Conservation (phyloP, 768 basidiomycete species). For the Tricholoma hemisulphureum region DNA sequence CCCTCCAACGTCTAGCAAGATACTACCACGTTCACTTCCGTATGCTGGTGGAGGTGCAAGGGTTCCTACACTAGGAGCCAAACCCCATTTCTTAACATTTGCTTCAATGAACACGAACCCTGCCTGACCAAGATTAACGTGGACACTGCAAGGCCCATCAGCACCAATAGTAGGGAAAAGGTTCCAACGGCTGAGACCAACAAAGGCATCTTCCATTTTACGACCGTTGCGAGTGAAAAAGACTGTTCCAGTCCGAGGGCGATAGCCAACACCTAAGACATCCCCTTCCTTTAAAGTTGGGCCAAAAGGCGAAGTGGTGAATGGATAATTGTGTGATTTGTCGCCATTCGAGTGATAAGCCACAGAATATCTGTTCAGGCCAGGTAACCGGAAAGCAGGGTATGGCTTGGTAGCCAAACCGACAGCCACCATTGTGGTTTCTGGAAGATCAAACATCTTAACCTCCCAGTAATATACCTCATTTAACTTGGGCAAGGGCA, state of each 20-base stretch:
- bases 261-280: slow-evolving; percentile 92
- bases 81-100: slow-evolving; percentile 99
- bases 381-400: slow-evolving; percentile 90
- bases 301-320: slow-evolving; percentile 82
- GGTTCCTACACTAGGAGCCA: slow-evolving; percentile 96
- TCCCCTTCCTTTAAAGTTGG: slow-evolving; percentile 89
- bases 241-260: slow-evolving; percentile 95
- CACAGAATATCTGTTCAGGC: slow-evolving; percentile 81
- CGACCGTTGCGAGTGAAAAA: slow-evolving; percentile 99
- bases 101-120: slow-evolving; percentile 99
- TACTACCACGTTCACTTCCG: slow-evolving; percentile 94
- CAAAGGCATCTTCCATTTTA: slow-evolving; percentile 93
- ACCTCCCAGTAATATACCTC: slow-evolving; percentile 99
- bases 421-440: slow-evolving; percentile 82
- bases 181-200: slow-evolving; percentile 87
- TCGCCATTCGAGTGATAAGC: slow-evolving; percentile 97
- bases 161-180: slow-evolving; percentile 97
- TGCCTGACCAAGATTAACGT: slow-evolving; percentile 96
- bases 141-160: slow-evolving; percentile 93
- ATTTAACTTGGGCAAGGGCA: slow-evolving; percentile 95
- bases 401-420: slow-evolving; percentile 97
- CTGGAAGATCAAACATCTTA: slow-evolving; percentile 97
- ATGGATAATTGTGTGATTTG: slow-evolving; percentile 97
- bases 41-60: slow-evolving; percentile 97
- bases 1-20: slow-evolving; percentile 88